These are phyloP conservation scores for Chrysophaeum taylorii DNA, from an alignment of 352 stramenopile genomes.

Conservation along the genomic window DNA sequence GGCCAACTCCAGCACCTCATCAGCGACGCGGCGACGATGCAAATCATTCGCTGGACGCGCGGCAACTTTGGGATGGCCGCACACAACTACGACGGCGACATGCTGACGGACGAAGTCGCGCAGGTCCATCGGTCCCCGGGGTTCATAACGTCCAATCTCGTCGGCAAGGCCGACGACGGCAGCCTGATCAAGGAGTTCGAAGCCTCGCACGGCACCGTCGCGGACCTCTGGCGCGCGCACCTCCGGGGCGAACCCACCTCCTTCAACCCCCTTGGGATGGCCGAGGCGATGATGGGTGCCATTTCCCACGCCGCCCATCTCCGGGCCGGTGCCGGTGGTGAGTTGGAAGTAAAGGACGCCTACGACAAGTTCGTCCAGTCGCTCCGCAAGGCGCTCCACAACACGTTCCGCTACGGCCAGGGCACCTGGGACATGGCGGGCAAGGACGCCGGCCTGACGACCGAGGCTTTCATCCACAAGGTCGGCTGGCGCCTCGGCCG, in stretches of 20 bases:
- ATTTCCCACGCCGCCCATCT: constrained; percentile 56
- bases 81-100: constrained; percentile 72
- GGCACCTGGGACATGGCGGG: constrained; percentile 66
- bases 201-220: constrained; percentile 68
- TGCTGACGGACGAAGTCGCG: constrained; percentile 66
- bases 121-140: constrained; percentile 66
- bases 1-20: constrained; percentile 66
- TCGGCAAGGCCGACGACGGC: constrained; percentile 55
- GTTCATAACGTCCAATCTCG: constrained; percentile 72
- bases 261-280: constrained; percentile 64
- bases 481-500: constrained; percentile 54
- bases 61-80: constrained; percentile 68
- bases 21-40: constrained; percentile 70
- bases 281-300: constrained; percentile 64
- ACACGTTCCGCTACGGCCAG: constrained; percentile 68
- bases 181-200: constrained; percentile 72
- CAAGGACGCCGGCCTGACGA: constrained; percentile 59
- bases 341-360: constrained; percentile 36
- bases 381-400: constrained; percentile 57
- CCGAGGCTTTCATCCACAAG: constrained; percentile 63
- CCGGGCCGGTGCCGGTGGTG: constrained; percentile 37
- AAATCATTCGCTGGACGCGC: constrained; percentile 66
- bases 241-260: constrained; percentile 64
- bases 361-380: constrained; percentile 44
- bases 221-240: constrained; percentile 64